phyloP scores from a whole-genome alignment of 768 basidiomycete genomes.

The Pholiota molesta region DNA sequence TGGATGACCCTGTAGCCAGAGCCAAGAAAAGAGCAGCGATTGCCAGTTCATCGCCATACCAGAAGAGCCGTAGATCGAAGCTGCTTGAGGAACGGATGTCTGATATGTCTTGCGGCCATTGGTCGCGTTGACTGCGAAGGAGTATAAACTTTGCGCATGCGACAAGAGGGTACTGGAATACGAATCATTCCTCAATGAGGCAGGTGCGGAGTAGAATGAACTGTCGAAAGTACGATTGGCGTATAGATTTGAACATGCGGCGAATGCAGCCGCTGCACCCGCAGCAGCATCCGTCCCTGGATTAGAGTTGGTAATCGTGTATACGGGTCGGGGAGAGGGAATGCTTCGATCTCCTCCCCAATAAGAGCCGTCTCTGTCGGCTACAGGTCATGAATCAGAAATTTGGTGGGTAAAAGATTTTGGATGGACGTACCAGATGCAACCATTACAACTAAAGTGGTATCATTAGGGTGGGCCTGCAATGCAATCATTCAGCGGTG shows the following conservation, averaged over 20 bases:
- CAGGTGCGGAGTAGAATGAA: slow-evolving; percentile 54
- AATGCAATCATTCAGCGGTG: background rate
- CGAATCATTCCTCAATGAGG: slow-evolving; percentile 69
- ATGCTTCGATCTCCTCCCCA: slow-evolving; percentile 89
- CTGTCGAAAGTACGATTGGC: slow-evolving; percentile 57
- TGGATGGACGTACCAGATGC: slow-evolving; percentile 52
- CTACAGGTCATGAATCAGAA: slow-evolving; percentile 31
- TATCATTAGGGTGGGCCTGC: slow-evolving; percentile 78
- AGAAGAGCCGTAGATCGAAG: slow-evolving; percentile 70
- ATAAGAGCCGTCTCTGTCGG: slow-evolving; percentile 70
- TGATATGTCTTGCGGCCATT: slow-evolving; percentile 67
- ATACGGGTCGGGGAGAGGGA: slow-evolving; percentile 74
- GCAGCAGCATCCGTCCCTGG: slow-evolving; percentile 94
- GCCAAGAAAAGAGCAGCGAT: slow-evolving; percentile 80
- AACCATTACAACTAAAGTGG: slow-evolving; percentile 78
- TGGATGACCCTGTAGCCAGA: slow-evolving; percentile 64
- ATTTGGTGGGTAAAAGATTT: slow-evolving; percentile 6
- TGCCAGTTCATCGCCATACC: slow-evolving; percentile 74
- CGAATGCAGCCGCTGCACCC: slow-evolving; percentile 82
- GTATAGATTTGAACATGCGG: slow-evolving; percentile 85
- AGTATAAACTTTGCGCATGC: slow-evolving; percentile 78
- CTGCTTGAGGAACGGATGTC: slow-evolving; percentile 65
- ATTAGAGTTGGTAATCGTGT: slow-evolving; percentile 74
- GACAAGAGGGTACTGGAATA: slow-evolving; percentile 71
- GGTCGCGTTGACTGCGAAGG: slow-evolving; percentile 72